phyloP scores from a whole-genome alignment of 1,284 basidiomycete genomes.

The Ganoderma lingzhi region DNA sequence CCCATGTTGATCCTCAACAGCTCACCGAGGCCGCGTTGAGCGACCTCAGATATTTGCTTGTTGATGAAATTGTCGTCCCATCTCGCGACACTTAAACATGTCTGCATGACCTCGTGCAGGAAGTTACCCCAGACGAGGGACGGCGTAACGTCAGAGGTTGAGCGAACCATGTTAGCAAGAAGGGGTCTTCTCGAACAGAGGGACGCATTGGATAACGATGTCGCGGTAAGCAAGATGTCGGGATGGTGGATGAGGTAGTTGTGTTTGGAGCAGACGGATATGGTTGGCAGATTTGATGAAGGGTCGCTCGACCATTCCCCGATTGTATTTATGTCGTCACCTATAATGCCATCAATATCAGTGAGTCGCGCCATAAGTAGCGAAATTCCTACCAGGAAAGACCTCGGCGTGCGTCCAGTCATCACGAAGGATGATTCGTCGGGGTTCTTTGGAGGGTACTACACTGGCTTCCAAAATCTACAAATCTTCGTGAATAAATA shows the following conservation, averaged over 20 bases:
- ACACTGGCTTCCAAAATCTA: constrained; percentile 49
- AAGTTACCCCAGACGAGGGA: constrained; percentile 90
- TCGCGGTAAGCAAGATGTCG: constrained; percentile 89
- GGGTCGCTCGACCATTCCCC: constrained; percentile 48
- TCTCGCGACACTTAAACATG: constrained; percentile 63
- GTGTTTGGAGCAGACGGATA: constrained; percentile 61
- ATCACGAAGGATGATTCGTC: constrained; percentile 61
- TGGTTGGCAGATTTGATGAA: constrained; percentile 47
- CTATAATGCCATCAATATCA: constrained; percentile 44
- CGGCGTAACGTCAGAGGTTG: constrained; percentile 64
- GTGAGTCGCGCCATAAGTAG: neutral
- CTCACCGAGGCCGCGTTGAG: constrained; percentile 61
- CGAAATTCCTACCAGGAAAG: constrained; percentile 52
- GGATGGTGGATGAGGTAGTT: constrained; percentile 88
- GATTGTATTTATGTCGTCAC: constrained; percentile 83
- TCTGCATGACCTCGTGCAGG: constrained; percentile 89
- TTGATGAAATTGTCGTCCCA: constrained; percentile 73
- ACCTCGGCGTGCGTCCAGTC: constrained; percentile 73
- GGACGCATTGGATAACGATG: constrained; percentile 83
- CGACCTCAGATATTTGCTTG: constrained; percentile 60
- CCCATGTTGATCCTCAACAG: constrained; percentile 68
- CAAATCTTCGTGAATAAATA: neutral
- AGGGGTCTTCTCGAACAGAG: constrained; percentile 87
- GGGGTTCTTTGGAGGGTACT: constrained; percentile 48
- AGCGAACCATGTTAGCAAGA: constrained; percentile 68